These are phyloP conservation scores for Plectosphaerella cucumerina DNA, from an alignment of 2,329 filamentous ascomycete genomes.

Conservation along the genomic window DNA sequence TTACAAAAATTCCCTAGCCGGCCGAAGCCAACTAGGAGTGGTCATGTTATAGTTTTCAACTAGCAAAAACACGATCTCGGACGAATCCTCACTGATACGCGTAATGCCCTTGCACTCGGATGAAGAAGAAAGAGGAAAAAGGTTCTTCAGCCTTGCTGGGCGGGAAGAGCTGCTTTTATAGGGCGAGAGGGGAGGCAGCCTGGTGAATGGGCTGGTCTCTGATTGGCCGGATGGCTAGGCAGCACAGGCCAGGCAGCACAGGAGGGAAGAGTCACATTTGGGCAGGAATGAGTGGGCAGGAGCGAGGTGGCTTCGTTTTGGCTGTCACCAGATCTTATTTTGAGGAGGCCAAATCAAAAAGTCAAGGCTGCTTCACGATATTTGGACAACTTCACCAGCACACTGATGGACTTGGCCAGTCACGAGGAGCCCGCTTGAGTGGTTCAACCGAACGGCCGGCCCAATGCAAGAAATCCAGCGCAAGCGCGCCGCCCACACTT, in stretches of 20 bases:
- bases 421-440: not conserved
- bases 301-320: too few relatives aligned
- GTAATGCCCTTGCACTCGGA: slow-evolving; percentile 74
- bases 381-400: too few relatives aligned
- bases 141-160: not conserved
- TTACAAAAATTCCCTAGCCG: slow-evolving; percentile 79
- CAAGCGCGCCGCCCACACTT: slow-evolving; percentile 1
- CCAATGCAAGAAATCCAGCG: slow-evolving; percentile 3
- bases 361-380: too few relatives aligned
- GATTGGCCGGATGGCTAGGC: too few relatives aligned
- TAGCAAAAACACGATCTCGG: slow-evolving; percentile 86
- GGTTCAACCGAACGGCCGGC: not conserved
- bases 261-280: too few relatives aligned
- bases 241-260: too few relatives aligned
- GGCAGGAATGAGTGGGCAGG: too few relatives aligned
- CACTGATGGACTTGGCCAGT: not conserved
- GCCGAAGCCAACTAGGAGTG: slow-evolving; percentile 66
- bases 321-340: too few relatives aligned
- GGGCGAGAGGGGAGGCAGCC: too few relatives aligned
- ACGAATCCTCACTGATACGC: slow-evolving; percentile 83
- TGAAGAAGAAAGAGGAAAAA: slow-evolving; percentile 41
- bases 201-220: too few relatives aligned
- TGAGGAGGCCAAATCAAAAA: too few relatives aligned
- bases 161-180: too few relatives aligned
- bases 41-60: slow-evolving; percentile 83